A percentile compares a stretch with the other conserved stretches of the same genome.
These are phyloP conservation scores for Micractinium conductrix DNA, from an alignment of 139 green algal genomes.

Conservation along the genomic window DNA sequence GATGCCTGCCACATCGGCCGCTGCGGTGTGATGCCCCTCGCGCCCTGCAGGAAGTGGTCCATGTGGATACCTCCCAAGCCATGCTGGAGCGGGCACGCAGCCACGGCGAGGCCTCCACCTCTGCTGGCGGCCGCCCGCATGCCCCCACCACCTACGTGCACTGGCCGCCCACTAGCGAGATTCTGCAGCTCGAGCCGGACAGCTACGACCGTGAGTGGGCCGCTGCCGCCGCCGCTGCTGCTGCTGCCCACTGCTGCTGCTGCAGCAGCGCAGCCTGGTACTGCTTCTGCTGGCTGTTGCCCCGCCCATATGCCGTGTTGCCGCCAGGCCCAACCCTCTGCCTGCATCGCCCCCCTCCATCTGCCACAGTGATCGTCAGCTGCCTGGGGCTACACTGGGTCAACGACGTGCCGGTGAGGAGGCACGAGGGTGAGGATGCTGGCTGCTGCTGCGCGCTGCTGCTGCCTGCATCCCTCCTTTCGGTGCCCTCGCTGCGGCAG, in stretches of 20 bases:
- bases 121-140: neutral
- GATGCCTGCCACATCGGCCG: neutral
- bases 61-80: conserved; percentile 19
- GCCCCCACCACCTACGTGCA: conserved; percentile 21
- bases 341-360: neutral
- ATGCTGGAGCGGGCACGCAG: conserved; percentile 21
- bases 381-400: conserved; percentile 85
- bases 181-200: conserved; percentile 47
- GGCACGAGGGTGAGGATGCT: too few relatives aligned
- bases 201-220: conserved; percentile 39
- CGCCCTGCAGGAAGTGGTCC: neutral
- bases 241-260: neutral
- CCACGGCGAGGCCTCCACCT: conserved; percentile 5
- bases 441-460: neutral
- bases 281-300: neutral
- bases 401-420: conserved; percentile 81
- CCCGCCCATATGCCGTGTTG: neutral
- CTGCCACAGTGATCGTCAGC: conserved; percentile 69
- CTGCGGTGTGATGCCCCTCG: neutral
- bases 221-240: neutral
- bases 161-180: conserved; percentile 39
- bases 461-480: neutral
- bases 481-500: neutral
- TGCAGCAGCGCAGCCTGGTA: neutral
- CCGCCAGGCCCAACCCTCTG: neutral